Base-by-base conservation (phyloP, 1,284 basidiomycete species). In the Apiotrichum gamsii region DNA sequence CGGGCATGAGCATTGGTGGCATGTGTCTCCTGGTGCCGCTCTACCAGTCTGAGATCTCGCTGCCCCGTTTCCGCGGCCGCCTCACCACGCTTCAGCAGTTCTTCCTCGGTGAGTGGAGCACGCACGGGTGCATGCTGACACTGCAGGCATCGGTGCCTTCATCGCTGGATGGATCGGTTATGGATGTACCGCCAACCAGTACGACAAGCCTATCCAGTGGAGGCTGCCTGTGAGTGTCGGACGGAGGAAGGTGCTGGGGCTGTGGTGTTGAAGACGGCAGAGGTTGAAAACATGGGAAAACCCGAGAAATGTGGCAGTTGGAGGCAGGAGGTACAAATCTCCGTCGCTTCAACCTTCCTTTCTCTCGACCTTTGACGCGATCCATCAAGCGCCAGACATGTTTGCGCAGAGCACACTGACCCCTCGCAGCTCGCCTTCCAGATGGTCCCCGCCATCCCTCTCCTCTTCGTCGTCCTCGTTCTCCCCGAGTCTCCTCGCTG, bases 21-120 rank as follows among this genome's bases (percentile, higher is more conserved):
- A 72, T 81, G 43, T 75, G 78, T 1, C 76, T 80, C 58, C 69
- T 82, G 19, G 28, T 31, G 18, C 43, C 56, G 13, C 63, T 83
- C 5, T 84, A 82, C 62, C 72, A 75, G 52, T 69, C 69, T 13
- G 81, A 83, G 67, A 82, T 83, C 46, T 62, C 81, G 2, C 80
- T 81, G 52, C 80, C 81, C 0, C 78, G 78, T 57, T 80, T 80
- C 43, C 75, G 82, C 23, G 82, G 81, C 16, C 72, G 79, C 25
- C 70, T 82, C 32, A 81, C 79, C 2, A 81, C 81, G 2, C 70
- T 82, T 20, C 81, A 82, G 66, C 80, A 82, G 59, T 75, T 77
- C 58, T 76, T 76, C 69, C 62, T 78, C 21, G 39, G 38, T 16
- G 44, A 28, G 24, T 50, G 48, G 48, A 19, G 45, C 39, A 45